Base-by-base conservation (phyloP, 2,329 filamentous ascomycete genomes). In the Helotiales sp. region DNA sequence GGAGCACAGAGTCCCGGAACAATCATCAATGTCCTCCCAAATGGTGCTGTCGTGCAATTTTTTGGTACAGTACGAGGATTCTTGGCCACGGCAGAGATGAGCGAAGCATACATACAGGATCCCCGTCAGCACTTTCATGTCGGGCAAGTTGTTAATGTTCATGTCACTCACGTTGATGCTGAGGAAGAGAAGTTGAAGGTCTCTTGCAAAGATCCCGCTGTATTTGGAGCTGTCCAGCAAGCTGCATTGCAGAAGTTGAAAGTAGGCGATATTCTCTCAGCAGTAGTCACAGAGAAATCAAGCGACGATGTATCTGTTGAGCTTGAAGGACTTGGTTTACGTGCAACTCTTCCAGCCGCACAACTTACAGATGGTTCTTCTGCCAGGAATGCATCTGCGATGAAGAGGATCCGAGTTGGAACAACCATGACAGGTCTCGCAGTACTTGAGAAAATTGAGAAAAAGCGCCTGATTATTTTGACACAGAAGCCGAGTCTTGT, bases 61-160 rank as follows among this genome's bases (percentile, higher is more conserved):
- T 99, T 96, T 69, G 91, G 91, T 17, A 76, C 80, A 8, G 79
- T 99, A 19, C 85, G 86, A 63, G 96, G 89, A 8, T 99, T 96
- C 77, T 80, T 99, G 54, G 95, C 95, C 2, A 87, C 96, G 0
- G 90, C 90, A 1, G 93, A 99, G 74, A 99, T 99, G 95, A 98
- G 95, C 71, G 95, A 99, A 72, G 92, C 93, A 10, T 97, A 89
- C 70, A 97, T 99, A 68, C 84, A 89, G 65, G 90, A 97, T 69
- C 92, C 95, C 4, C 85, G 84, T 46, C 87, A 96, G 69, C 93
- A 98, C 74, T 99, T 99, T 77, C 86, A 88, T 33, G 76, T 86
- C 42, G 96, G 95, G 0, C 95, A 99, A 72, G 93, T 96, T 1
- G 88, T 99, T 64, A 96, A 86, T 68, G 90, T 97, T 19, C 90